Base-by-base conservation (phyloP, 2,329 filamentous ascomycete genomes). In the Aspergillus clavatus region DNA sequence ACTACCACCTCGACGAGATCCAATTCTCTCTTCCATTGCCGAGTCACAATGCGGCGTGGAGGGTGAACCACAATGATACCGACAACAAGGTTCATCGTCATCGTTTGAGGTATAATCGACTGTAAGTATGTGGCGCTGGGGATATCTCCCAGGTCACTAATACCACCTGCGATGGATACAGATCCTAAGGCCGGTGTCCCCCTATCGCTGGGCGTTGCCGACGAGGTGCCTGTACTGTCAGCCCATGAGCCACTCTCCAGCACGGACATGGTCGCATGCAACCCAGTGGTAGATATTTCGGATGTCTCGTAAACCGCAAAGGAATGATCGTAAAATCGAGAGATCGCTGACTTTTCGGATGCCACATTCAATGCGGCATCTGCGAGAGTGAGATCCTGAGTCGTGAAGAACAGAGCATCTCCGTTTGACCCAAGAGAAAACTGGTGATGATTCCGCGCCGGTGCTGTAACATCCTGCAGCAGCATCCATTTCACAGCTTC, bases 51-150 rank as follows among this genome's bases (percentile, higher is more conserved):
- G 2, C 76, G 76, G 19, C 86, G 81, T 1, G 85, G 76, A 28
- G 82, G 76, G 1, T 84, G 77, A 39, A 89, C 76, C 10, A 84
- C 82, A 50, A 95, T 83, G 38, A 96, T 74, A 3, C 84, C 87
- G 8, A 83, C 87, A n/a, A 96, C 78, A 5, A 95, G 65, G 62
- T 89, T 89, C 21, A 90, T 79, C 0, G 88, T 89, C 61, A 90
- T 81, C 0, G 88, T 95, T 60, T 89, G 86, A 0, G 89, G 90
- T 23, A 77, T 73, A 38, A 94, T 84, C 0, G 78, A 78, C 7
- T 74, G 62, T 5, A 95, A 73, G 56, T 86, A 80, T 2, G 63
- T 60, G 0, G 87, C 83, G 16, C 74, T 76, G 0, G 90, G 90
- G 7, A 96, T 72, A 48, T 84, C 79, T 42, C 78, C 76, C 11